phyloP scores from a whole-genome alignment of 1,139 yeast species.

The Blastobotrys proliferans region DNA sequence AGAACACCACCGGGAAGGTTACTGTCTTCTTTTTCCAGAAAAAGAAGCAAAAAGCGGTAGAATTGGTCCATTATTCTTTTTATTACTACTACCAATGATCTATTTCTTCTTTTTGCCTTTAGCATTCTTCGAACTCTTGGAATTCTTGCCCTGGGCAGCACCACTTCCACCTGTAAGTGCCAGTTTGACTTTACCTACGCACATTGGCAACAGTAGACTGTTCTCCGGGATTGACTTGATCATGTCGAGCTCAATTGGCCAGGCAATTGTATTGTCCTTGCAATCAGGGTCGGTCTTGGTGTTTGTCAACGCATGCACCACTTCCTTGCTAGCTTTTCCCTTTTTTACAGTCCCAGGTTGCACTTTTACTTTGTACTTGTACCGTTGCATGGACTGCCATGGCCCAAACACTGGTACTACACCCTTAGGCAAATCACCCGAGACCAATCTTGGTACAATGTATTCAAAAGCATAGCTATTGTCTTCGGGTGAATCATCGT shows the following conservation, averaged over 20 bases:
- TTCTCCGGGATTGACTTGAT: conserved; percentile 55
- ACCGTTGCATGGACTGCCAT: conserved; percentile 72
- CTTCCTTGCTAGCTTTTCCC: conserved; percentile 77
- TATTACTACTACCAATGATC: conserved; percentile 7
- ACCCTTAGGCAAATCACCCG: conserved; percentile 45
- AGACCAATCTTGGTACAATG: conserved; percentile 36
- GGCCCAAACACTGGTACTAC: conserved; percentile 91
- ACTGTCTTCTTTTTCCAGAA: too few species aligned
- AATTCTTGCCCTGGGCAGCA: conserved; percentile 26
- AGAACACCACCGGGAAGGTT: too few species aligned
- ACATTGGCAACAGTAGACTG: conserved; percentile 49
- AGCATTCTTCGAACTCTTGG: conserved; percentile 8
- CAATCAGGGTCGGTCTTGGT: conserved; percentile 51
- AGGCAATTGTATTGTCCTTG: conserved; percentile 54
- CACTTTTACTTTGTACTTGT: conserved; percentile 77
- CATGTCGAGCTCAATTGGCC: conserved; percentile 66
- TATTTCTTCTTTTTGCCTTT: conserved; percentile 19
- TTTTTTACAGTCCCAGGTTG: conserved; percentile 86
- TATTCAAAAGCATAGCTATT: conserved; percentile 29
- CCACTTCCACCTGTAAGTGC: too few species aligned
- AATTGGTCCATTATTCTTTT: too few species aligned
- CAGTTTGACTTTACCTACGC: conserved; percentile 43
- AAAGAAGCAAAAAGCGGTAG: too few species aligned
- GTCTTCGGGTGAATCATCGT: conserved; percentile 31
- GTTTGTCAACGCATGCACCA: conserved; percentile 53